Base-by-base conservation (phyloP, 2,329 filamentous ascomycete genomes). In the Aspergillus aculeatus region DNA sequence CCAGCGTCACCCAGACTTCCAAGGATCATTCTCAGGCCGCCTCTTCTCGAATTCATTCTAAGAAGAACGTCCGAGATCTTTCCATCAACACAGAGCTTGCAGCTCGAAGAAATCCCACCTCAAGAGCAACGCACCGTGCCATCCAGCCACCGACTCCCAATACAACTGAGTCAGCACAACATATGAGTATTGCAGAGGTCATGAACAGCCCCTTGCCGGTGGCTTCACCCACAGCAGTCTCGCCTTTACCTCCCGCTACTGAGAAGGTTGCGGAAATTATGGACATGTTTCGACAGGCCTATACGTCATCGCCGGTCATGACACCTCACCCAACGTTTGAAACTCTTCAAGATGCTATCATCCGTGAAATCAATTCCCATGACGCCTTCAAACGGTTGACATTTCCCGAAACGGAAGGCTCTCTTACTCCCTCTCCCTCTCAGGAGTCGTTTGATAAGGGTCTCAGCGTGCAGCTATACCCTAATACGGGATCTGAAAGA, bases 291-390 rank as follows among this genome's bases (percentile, higher is more conserved):
- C 75, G 66, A 54, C 73, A 77, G 63, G 75, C 75, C 5, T 77
- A 74, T 50, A 65, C 55, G 38, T 71, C 74, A 2, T 67, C 68
- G 6, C 69, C 71, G 50, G 60, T 58, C 9, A 56, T 68, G 7
- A 71, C 65, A n/a, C 62, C 71, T 2, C 67, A 74, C 49, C 72
- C 77, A 14, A 77, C 74, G 1, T 76, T 75, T 56, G 76, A 79
- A 61, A 74, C 72, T 5, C 64, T 79, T 14, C 75, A 79, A 59
- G 77, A 79, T 66, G 71, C 76, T 16, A 79, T 79, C 44, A 67
- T 79, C 32, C 74, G 76, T 10, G 77, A 79, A 58, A 77, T 79
- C 54, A 79, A 79, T 56, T 78, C 74, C 3, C 77, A 78, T 51
- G 76, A 78, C 56, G 76, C 77, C 12, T 78, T 79, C 59, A 72